Evolutionary conservation across 1,284 basidiomycete species (phyloP).

Genomic region (Cryptococcus depauperatus): DNA sequence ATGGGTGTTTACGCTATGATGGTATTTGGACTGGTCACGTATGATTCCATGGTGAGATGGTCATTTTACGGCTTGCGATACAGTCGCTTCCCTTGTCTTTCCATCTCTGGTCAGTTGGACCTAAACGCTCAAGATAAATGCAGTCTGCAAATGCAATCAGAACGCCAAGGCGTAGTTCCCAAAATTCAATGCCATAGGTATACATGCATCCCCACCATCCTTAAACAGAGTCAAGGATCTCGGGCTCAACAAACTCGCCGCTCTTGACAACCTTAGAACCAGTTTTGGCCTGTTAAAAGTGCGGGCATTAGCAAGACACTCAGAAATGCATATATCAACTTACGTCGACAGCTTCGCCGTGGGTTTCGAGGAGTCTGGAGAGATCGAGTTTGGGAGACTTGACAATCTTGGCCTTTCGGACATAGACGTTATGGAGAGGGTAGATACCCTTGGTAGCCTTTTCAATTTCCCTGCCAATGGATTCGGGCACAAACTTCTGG

Average conservation of each 20-base stretch:
- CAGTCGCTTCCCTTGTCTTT: no score
- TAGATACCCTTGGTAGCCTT: slow-evolving; percentile 90
- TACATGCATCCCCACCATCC: slow-evolving; percentile 31
- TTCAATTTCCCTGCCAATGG: slow-evolving; percentile 99
- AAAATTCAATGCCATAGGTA: slow-evolving; percentile 19
- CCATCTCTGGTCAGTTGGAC: no score
- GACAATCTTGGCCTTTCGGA: slow-evolving; percentile 93
- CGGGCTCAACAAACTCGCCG: slow-evolving; percentile 46
- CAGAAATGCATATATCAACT: slow-evolving; percentile 39
- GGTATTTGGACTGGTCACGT: no score
- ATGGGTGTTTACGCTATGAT: no score
- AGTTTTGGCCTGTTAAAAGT: slow-evolving; percentile 21
- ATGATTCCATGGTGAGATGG: no score
- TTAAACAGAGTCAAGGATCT: slow-evolving; percentile 46
- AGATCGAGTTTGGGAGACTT: slow-evolving; percentile 97
- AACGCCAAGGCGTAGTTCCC: no score
- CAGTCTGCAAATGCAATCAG: background rate
- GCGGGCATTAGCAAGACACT: slow-evolving; percentile 3
- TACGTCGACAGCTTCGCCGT: slow-evolving; percentile 86
- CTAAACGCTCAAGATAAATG: no score
- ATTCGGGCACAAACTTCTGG: slow-evolving; percentile 98
- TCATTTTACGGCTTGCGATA: no score
- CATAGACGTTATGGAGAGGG: slow-evolving; percentile 96
- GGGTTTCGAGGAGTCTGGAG: slow-evolving; percentile 88
- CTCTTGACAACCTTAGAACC: slow-evolving; percentile 43